phyloP scores from a whole-genome alignment of 345 rosid species.

The Erysimum cheiranthoides region DNA sequence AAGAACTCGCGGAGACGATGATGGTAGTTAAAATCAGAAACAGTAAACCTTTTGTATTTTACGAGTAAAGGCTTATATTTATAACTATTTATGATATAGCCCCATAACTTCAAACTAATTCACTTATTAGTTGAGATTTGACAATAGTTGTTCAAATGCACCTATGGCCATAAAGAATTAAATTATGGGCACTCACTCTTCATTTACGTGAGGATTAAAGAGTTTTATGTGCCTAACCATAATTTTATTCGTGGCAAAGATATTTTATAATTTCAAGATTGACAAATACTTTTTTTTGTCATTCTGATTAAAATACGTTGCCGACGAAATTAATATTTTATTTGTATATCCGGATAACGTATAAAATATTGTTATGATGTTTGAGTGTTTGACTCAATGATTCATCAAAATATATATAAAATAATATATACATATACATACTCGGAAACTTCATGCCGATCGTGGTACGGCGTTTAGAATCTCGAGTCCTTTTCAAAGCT shows the following conservation, averaged over 20 bases:
- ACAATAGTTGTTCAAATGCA: neutral
- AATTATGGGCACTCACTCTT: neutral
- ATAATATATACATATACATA: neutral
- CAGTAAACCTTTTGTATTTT: neutral
- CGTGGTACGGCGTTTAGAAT: constrained; percentile 33
- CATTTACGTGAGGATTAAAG: neutral
- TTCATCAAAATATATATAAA: neutral
- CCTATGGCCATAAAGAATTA: neutral
- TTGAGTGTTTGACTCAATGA: constrained; percentile 5
- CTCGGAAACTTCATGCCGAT: neutral
- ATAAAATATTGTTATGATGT: neutral
- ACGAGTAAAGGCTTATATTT: neutral
- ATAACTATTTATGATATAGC: neutral
- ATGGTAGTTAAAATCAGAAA: constrained; percentile 29
- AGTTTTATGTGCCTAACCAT: neutral
- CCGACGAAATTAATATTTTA: neutral
- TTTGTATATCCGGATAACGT: neutral
- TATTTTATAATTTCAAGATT: neutral
- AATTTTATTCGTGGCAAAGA: neutral
- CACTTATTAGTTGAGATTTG: neutral
- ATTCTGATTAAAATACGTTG: neutral
- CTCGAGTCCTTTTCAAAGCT: constrained; percentile 19
- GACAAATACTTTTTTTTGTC: neutral
- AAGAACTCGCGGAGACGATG: constrained; percentile 45
- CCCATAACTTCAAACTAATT: neutral